Percentiles rank a stretch among this genome's conserved stretches.
phyloP scores from a whole-genome alignment of 257 asterid species.

The Mitragyna speciosa region DNA sequence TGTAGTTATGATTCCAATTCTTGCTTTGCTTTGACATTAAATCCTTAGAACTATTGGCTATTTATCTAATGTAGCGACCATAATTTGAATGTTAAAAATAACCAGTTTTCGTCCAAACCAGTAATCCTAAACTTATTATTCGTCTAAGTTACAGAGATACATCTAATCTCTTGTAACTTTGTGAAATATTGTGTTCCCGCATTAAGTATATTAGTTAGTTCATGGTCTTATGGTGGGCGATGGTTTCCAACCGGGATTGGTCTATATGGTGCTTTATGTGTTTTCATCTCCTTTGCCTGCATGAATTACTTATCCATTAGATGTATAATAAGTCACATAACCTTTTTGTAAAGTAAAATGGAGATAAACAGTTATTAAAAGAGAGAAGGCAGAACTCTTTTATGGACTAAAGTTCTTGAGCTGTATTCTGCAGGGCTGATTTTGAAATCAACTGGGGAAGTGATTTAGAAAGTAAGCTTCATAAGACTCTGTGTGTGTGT shows the following conservation, averaged over 20 bases:
- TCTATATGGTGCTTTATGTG: constrained; percentile 56
- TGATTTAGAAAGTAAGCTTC: constrained; percentile 19
- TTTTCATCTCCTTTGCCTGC: constrained; percentile 39
- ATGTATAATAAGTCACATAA: neutral
- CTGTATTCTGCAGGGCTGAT: constrained; percentile 32
- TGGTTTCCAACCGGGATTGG: constrained; percentile 67
- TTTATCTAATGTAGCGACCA: neutral
- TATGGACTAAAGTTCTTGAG: constrained; percentile 38
- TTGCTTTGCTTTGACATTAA: neutral
- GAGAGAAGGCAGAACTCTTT: neutral
- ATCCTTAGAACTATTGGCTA: neutral
- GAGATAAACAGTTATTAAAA: constrained; percentile 9
- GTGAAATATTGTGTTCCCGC: constrained; percentile 25
- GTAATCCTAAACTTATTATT: constrained; percentile 12
- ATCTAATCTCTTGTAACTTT: constrained; percentile 23
- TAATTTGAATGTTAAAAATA: constrained; percentile 11
- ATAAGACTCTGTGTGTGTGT: neutral
- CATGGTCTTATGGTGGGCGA: constrained; percentile 50
- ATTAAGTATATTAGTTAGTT: constrained; percentile 21
- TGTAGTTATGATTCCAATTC: neutral
- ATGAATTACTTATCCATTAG: constrained; percentile 28
- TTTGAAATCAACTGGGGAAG: constrained; percentile 43
- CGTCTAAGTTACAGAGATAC: constrained; percentile 16
- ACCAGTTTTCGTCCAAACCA: constrained; percentile 17
- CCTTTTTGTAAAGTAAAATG: constrained; percentile 5